These are phyloP conservation scores for Capronia epimyces DNA, from an alignment of 2,329 filamentous ascomycete genomes.

Conservation along the genomic window DNA sequence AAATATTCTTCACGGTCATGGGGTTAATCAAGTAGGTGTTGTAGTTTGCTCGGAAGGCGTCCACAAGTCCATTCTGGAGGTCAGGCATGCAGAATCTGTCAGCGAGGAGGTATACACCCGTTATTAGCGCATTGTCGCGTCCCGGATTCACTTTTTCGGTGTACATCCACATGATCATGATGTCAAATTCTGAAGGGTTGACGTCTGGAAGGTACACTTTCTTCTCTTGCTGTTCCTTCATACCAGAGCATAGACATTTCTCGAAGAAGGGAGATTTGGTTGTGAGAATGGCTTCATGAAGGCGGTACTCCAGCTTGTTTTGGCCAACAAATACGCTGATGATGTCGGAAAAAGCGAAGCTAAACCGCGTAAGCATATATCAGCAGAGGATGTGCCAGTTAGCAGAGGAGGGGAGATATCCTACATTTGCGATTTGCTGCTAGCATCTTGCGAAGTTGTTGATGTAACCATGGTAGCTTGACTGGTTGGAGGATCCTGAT, in stretches of 20 bases:
- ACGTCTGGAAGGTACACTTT: constrained; percentile 12
- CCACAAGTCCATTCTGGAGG: constrained; percentile 10
- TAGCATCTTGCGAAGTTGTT: too few relatives aligned
- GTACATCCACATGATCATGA: constrained; percentile 16
- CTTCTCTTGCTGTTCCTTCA: constrained; percentile 8
- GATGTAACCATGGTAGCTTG: too few relatives aligned
- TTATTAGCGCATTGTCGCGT: background rate
- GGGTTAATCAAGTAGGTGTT: background rate
- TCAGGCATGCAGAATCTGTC: constrained; percentile 8
- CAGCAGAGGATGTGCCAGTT: too few relatives aligned
- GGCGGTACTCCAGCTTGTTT: constrained; percentile 2
- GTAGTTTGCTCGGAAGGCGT: background rate
- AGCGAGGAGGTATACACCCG: constrained; percentile 6
- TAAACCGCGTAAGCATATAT: background rate
- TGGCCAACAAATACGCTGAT: constrained; percentile 14
- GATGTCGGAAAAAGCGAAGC: constrained; percentile 6
- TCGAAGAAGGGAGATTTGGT: constrained; percentile 12
- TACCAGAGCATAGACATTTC: constrained; percentile 8
- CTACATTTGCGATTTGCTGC: too few relatives aligned
- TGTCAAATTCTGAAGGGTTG: constrained; percentile 5
- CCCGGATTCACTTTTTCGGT: background rate
- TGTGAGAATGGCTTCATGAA: constrained; percentile 11
- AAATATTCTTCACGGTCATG: background rate
- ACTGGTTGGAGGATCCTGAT: too few relatives aligned
- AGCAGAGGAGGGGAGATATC: too few relatives aligned